phyloP scores from a whole-genome alignment of 1,284 basidiomycete genomes.

The Leccinum solheimii region DNA sequence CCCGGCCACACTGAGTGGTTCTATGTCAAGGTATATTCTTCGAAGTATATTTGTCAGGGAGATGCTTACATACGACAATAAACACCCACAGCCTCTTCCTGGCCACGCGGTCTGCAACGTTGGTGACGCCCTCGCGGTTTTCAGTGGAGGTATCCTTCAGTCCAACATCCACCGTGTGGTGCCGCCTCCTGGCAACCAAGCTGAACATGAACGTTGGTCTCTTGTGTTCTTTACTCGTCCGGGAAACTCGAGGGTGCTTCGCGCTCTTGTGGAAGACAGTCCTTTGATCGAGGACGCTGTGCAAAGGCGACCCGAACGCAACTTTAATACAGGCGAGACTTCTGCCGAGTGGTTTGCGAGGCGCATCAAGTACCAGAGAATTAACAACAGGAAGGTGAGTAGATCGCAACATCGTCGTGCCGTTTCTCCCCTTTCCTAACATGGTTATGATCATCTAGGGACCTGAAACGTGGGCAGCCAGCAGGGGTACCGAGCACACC shows the following conservation, averaged over 20 bases:
- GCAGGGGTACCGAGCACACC: slow-evolving; percentile 38
- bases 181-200: slow-evolving; percentile 49
- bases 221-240: slow-evolving; percentile 65
- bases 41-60: neutral
- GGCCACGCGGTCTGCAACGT: slow-evolving; percentile 62
- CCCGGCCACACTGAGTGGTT: slow-evolving; percentile 67
- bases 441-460: slow-evolving; percentile 23
- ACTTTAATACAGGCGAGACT: slow-evolving; percentile 43
- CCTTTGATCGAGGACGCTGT: slow-evolving; percentile 44
- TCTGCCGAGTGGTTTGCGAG: slow-evolving; percentile 50
- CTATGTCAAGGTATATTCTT: slow-evolving; percentile 53
- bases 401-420: neutral
- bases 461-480: slow-evolving; percentile 38
- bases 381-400: slow-evolving; percentile 45
- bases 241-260: slow-evolving; percentile 48
- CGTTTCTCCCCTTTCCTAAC: slow-evolving; percentile 1
- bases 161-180: slow-evolving; percentile 57
- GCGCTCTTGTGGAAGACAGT: slow-evolving; percentile 53
- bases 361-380: slow-evolving; percentile 46
- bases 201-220: slow-evolving; percentile 51
- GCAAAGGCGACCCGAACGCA: slow-evolving; percentile 32
- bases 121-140: slow-evolving; percentile 57
- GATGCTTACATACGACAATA: neutral
- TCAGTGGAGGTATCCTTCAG: slow-evolving; percentile 58
- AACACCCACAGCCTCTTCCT: slow-evolving; percentile 46